These are phyloP conservation scores for Fistulifera pelliculosa DNA, from an alignment of 108 stramenopile genomes.

Conservation along the genomic window DNA sequence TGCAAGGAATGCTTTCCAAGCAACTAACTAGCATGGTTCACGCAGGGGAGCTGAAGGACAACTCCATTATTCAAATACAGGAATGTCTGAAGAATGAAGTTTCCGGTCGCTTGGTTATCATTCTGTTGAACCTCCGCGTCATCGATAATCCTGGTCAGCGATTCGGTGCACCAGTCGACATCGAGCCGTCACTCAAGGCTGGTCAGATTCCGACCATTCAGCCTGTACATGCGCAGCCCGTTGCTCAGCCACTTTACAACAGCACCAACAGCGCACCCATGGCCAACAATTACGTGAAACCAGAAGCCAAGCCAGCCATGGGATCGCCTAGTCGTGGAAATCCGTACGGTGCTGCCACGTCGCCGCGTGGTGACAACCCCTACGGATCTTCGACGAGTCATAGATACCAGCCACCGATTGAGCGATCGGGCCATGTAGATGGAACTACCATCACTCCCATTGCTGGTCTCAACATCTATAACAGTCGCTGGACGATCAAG, in stretches of 20 bases:
- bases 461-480: slow-evolving; percentile 88
- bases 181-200: slow-evolving; percentile 14
- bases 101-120: slow-evolving; percentile 60
- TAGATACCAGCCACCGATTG: neutral
- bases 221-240: slow-evolving; percentile 5
- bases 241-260: slow-evolving; percentile 40
- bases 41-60: slow-evolving; percentile 22
- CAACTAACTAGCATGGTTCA: slow-evolving; percentile 72
- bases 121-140: slow-evolving; percentile 46
- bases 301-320: slow-evolving; percentile 7
- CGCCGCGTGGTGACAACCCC: slow-evolving; percentile 32
- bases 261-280: slow-evolving; percentile 25
- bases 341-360: slow-evolving; percentile 2
- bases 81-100: slow-evolving; percentile 79
- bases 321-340: neutral
- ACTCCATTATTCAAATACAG: slow-evolving; percentile 40
- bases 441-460: slow-evolving; percentile 76
- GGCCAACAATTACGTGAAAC: slow-evolving; percentile 11
- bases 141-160: slow-evolving; percentile 24
- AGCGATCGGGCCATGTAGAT: slow-evolving; percentile 13
- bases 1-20: slow-evolving; percentile 88
- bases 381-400: slow-evolving; percentile 20
- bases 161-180: slow-evolving; percentile 60
- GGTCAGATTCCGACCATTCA: slow-evolving; percentile 5
- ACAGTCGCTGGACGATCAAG: slow-evolving; percentile 87